Conservation (phyloP, 2,329 filamentous ascomycete genomes). For the Colletotrichum incanum region DNA sequence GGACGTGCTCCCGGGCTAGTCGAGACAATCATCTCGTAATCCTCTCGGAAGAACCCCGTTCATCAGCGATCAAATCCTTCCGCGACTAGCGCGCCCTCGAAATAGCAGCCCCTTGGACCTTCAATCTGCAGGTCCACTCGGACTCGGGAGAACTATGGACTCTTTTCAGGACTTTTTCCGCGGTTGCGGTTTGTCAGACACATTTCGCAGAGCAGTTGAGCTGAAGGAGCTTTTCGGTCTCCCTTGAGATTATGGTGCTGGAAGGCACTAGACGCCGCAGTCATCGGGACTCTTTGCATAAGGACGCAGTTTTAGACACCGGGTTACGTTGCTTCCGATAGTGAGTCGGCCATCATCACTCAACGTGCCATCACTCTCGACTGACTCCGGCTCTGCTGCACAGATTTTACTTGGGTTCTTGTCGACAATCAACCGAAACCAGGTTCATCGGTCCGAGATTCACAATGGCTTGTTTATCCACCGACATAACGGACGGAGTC, state of each 20-base stretch:
- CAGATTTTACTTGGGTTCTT: background rate
- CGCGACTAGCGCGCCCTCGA: conserved; percentile 9
- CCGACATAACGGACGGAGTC: background rate
- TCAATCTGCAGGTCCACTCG: background rate
- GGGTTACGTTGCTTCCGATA: background rate
- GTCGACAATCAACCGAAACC: background rate
- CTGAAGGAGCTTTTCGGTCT: background rate
- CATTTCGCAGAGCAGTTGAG: background rate
- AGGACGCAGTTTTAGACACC: background rate
- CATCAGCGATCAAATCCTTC: background rate
- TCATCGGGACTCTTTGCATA: too few relatives aligned
- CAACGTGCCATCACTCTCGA: background rate
- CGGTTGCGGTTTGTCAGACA: conserved; percentile 6
- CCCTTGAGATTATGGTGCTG: background rate
- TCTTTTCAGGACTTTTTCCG: background rate
- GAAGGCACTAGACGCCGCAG: background rate
- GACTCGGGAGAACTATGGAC: conserved; percentile 11
- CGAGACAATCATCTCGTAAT: conserved; percentile 26
- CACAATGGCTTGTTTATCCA: background rate
- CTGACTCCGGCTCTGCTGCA: background rate
- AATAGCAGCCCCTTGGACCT: conserved; percentile 17
- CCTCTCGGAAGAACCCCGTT: conserved; percentile 1
- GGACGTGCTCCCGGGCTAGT: conserved; percentile 17
- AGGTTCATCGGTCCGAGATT: background rate
- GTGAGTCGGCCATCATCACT: background rate